Evolutionary conservation across 208 protist genomes (phyloP).

Genomic region (Crithidia acanthocephali): DNA sequence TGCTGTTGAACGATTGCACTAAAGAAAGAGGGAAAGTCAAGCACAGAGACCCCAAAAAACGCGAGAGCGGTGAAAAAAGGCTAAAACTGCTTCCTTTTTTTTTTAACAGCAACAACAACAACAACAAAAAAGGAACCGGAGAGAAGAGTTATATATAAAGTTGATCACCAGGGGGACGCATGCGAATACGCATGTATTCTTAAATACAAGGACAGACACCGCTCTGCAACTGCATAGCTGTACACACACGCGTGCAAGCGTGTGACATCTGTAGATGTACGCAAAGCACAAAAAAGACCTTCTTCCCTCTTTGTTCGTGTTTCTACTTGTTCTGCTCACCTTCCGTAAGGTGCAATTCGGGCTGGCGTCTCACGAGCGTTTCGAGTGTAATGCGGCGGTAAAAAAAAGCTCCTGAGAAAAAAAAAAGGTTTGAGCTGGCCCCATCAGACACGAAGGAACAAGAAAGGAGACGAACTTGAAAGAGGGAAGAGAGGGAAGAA

Average conservation of each 20-base stretch:
- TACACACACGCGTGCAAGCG: neutral
- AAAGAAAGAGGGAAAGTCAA: no score
- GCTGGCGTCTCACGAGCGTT: no score
- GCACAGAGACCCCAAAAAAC: no score
- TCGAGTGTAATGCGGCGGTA: no score
- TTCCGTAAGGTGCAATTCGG: neutral
- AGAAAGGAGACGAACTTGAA: no score
- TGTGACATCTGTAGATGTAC: conserved; percentile 4
- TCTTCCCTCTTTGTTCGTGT: neutral
- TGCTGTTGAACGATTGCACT: no score
- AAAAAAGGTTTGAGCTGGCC: neutral
- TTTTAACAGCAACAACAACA: neutral
- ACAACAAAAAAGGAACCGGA: no score
- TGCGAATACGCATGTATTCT: conserved; percentile 4
- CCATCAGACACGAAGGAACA: neutral
- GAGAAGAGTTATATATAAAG: no score
- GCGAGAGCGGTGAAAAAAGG: neutral
- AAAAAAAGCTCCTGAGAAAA: no score
- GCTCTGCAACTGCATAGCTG: conserved; percentile 6
- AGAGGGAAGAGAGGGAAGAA: no score
- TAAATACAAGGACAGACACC: conserved; percentile 13
- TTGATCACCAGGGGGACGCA: neutral
- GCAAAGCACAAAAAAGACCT: neutral
- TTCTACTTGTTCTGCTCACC: neutral
- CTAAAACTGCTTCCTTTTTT: neutral